Evolutionary conservation across 2,329 filamentous ascomycete genomes (phyloP).

Genomic region (Trichophaea hybrida): DNA sequence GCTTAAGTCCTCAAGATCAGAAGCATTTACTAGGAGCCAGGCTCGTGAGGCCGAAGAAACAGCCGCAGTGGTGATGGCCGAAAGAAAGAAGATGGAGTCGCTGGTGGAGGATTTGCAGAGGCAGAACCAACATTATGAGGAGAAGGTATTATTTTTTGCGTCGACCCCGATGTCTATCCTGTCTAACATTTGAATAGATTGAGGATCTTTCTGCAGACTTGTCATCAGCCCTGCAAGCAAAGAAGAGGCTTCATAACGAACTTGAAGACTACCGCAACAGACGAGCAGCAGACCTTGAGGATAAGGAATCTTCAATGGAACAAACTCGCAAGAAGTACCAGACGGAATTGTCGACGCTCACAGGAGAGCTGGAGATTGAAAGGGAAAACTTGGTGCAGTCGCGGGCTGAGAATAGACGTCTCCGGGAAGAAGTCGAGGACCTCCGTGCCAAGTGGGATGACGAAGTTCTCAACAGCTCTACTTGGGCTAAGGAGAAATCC

Average conservation of each 20-base stretch:
- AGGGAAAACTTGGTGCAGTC: conserved; percentile 79
- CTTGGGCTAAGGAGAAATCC: conserved; percentile 95
- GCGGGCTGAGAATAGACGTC: conserved; percentile 28
- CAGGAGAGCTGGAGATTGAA: conserved; percentile 83
- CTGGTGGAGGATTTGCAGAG: conserved; percentile 80
- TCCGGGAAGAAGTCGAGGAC: conserved; percentile 93
- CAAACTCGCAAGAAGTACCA: conserved; percentile 98
- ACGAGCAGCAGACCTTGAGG: conserved; percentile 87
- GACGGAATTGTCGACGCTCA: conserved; percentile 73
- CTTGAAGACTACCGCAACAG: conserved; percentile 94
- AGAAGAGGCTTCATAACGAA: conserved; percentile 90
- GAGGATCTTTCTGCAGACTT: conserved; percentile 87
- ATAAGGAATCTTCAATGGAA: conserved; percentile 91
- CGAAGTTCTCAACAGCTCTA: conserved; percentile 91
- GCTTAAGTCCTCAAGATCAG: conserved; percentile 76
- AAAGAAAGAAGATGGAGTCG: conserved; percentile 78
- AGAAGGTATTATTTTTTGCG: conserved; percentile 38
- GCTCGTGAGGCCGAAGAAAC: conserved; percentile 83
- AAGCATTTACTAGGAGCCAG: conserved; percentile 86
- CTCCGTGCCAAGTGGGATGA: conserved; percentile 95
- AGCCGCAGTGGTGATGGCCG: conserved; percentile 77
- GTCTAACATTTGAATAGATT: conserved; percentile 33
- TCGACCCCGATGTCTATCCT: conserved; percentile 3
- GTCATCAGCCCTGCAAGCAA: conserved; percentile 68
- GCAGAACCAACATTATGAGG: conserved; percentile 77